Evolutionary conservation across 2,329 filamentous ascomycete genomes (phyloP).

Genomic region (Alternaria triticimaculans): DNA sequence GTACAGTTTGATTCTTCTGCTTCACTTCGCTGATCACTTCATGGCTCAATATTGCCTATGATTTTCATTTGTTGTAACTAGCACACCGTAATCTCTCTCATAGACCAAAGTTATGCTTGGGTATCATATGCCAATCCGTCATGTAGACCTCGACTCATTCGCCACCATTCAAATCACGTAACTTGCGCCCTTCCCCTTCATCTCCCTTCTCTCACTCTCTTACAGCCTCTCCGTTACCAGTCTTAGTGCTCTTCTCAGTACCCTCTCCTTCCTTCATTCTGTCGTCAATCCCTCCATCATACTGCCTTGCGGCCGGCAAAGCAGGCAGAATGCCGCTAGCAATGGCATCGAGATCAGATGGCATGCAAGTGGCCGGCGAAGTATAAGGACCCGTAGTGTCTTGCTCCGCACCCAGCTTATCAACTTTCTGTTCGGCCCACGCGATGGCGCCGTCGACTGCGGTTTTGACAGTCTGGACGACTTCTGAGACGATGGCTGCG

Average conservation of each 20-base stretch:
- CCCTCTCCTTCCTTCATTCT: neutral
- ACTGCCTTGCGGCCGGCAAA: conserved; percentile 10
- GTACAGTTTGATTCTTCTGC: neutral
- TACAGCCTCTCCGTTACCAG: neutral
- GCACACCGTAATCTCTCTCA: neutral
- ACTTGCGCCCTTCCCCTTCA: neutral
- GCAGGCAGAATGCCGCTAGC: conserved; percentile 37
- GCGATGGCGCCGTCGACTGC: conserved; percentile 27
- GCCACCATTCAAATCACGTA: neutral
- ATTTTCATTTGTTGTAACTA: neutral
- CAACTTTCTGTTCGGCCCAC: conserved; percentile 39
- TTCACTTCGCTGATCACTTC: neutral
- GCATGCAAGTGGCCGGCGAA: conserved; percentile 39
- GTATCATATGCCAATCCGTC: neutral
- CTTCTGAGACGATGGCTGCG: conserved; percentile 22
- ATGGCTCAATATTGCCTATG: neutral
- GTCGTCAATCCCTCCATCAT: neutral
- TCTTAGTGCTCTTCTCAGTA: neutral
- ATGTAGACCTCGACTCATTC: neutral
- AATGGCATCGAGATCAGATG: conserved; percentile 44
- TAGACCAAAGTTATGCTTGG: neutral
- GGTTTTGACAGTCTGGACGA: conserved; percentile 26
- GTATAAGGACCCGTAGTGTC: conserved; percentile 41
- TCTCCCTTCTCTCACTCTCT: neutral
- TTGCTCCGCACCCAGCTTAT: conserved; percentile 25